Evolutionary conservation across 106 monocot species (phyloP).

Genomic region (Agapanthus africanus): DNA sequence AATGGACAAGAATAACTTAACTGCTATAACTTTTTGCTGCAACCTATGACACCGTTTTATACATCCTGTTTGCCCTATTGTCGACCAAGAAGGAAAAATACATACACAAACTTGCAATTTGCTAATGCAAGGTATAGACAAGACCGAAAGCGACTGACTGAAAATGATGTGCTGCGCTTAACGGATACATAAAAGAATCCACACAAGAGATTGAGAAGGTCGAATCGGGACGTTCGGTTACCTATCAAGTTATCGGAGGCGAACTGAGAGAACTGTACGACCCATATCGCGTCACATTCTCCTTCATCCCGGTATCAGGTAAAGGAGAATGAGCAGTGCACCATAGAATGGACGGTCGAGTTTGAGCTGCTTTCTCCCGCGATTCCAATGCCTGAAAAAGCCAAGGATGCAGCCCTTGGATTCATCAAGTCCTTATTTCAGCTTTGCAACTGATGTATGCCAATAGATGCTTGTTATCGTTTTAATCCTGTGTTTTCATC

Average conservation of each 20-base stretch:
- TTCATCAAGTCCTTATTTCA: conserved; percentile 42
- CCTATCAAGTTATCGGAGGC: conserved; percentile 32
- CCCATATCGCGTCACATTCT: conserved; percentile 51
- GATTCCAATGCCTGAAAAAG: conserved; percentile 27
- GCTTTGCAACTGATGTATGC: conserved; percentile 11
- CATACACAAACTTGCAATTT: too few species aligned
- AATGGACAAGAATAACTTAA: too few species aligned
- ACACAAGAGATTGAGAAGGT: conserved; percentile 50
- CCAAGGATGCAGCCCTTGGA: conserved; percentile 51
- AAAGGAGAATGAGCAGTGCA: conserved; percentile 32
- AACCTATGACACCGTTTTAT: too few species aligned
- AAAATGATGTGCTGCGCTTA: conserved; percentile 25
- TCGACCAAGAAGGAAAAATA: too few species aligned
- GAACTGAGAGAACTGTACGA: conserved; percentile 38
- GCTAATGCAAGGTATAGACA: neutral
- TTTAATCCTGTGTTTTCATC: neutral
- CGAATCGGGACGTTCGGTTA: conserved; percentile 1
- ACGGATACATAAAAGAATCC: conserved; percentile 45
- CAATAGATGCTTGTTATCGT: neutral
- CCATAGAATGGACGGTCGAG: conserved; percentile 43
- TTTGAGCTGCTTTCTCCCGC: conserved; percentile 26
- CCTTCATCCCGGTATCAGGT: conserved; percentile 23
- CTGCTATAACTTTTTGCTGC: too few species aligned
- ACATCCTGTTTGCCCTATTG: too few species aligned
- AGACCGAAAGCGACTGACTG: neutral